These are phyloP conservation scores for Mucor ambiguus DNA, from an alignment of 371 early-diverging fungal genomes.

Conservation along the genomic window DNA sequence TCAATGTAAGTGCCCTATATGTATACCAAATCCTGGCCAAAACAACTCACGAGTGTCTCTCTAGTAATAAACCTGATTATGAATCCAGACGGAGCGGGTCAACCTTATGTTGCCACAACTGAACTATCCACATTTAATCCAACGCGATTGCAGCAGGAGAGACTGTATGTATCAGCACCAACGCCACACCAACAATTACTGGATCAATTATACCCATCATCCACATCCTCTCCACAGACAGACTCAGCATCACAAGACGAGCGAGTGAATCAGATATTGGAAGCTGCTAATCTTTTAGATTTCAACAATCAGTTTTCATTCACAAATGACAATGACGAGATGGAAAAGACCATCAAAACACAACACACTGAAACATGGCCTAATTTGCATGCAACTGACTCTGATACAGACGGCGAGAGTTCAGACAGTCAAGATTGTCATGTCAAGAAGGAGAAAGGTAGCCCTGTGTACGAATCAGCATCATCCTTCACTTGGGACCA, in stretches of 20 bases:
- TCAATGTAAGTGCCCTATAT: not conserved
- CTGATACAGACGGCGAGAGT: not conserved
- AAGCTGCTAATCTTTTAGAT: not conserved
- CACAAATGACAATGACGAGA: not conserved
- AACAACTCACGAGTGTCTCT: not conserved
- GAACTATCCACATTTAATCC: not conserved
- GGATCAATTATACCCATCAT: not conserved
- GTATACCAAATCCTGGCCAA: not conserved
- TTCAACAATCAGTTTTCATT: not conserved
- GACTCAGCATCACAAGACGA: not conserved
- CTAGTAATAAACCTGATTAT: not conserved
- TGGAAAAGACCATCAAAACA: not conserved
- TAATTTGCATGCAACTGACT: not conserved
- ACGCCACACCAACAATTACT: not conserved
- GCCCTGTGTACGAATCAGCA: not conserved
- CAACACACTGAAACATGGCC: not conserved
- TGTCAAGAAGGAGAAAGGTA: not conserved
- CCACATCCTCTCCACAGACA: not conserved
- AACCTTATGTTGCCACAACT: not conserved
- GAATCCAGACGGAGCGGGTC: not conserved
- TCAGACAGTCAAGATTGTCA: not conserved
- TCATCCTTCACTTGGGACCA: not conserved
- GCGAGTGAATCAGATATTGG: not conserved
- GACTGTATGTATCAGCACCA: not conserved
- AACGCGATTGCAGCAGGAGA: not conserved